Base-by-base conservation (phyloP, 495 filamentous ascomycete genomes). In the Talaromyces liani region DNA sequence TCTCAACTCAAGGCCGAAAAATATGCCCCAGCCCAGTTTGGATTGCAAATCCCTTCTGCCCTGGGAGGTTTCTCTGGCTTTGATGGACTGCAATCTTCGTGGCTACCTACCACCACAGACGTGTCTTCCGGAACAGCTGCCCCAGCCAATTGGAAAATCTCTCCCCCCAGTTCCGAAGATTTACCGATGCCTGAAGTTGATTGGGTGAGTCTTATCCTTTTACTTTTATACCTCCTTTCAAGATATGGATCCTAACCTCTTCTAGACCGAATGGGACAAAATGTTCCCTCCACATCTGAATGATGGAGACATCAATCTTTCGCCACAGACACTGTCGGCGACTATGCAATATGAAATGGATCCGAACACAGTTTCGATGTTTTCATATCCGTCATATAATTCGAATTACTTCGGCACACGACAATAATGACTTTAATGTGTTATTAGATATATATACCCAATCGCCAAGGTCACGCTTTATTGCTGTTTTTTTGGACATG, bases 111-210 rank as follows among this genome's bases (percentile, higher is more conserved):
- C 16, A 24, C 34, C 20, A 8, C 63, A 14, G 20, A 49, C n/a
- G 25, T 54, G 9, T 39, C 34, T 51, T 14, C 57, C 8, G n/a
- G 18, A 47, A 18, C 57, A 10, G 55, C 63, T 33, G 1, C 18
- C 9, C 39, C 36, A 29, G 4, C 27, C 1, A 56, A 7, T 39
- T 47, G 27, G 6, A 60, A 31, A 6, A 29, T 60, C 2, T 62
- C 59, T 45, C 56, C 65, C 7, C 24, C 65, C 0, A 53, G 33
- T 34, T 53, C 65, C n/a, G 56, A 58, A 53, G 63, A 66, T 49
- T 49, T 61, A 33, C 53, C 66, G 16, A 39, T 71, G 36, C 61
- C 65, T 54, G 67, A 71, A 41, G 65, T 71, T 57, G 67, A 71
- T 59, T 71, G 69, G 69, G 69, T 71, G 64, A 58, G 67, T 27